phyloP scores from a whole-genome alignment of 176 grass and related monocot genomes.

The Eragrostis nindensis region DNA sequence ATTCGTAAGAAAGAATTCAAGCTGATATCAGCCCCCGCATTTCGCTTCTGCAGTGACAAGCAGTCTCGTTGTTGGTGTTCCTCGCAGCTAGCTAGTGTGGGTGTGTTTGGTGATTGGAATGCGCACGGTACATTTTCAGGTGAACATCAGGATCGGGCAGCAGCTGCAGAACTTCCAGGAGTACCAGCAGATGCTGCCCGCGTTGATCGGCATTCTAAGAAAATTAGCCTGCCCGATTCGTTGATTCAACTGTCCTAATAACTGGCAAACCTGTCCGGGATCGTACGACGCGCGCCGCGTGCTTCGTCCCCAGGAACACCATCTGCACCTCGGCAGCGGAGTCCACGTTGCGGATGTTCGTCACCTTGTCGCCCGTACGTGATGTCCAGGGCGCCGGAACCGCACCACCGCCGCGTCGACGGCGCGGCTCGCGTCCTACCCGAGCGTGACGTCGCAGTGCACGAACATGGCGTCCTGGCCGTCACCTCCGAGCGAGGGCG shows the following conservation, averaged over 20 bases:
- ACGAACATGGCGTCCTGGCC: conserved; percentile 44
- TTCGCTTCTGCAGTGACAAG: too few relatives aligned
- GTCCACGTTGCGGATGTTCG: conserved; percentile 61
- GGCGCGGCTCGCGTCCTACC: conserved; percentile 63
- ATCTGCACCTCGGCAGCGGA: conserved; percentile 54
- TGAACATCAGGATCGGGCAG: too few relatives aligned
- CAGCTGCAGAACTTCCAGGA: too few relatives aligned
- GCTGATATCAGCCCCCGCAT: neutral
- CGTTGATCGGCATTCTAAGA: too few relatives aligned
- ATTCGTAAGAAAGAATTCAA: conserved; percentile 55
- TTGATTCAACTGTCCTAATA: too few relatives aligned
- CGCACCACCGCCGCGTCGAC: conserved; percentile 51
- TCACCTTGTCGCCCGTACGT: conserved; percentile 65
- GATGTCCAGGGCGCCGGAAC: conserved; percentile 71
- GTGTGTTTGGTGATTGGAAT: too few relatives aligned
- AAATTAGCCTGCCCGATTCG: too few relatives aligned
- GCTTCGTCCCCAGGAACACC: conserved; percentile 91
- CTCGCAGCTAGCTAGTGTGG: too few relatives aligned
- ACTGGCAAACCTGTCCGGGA: too few relatives aligned
- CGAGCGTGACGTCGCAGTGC: conserved; percentile 70
- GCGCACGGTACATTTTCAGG: too few relatives aligned
- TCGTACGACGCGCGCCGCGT: conserved; percentile 79
- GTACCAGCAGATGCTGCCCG: too few relatives aligned
- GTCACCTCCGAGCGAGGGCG: conserved; percentile 56
- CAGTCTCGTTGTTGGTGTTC: too few relatives aligned